A percentile compares a stretch with the other conserved stretches of the same genome.
Evolutionary conservation across 306 rosid genomes (phyloP).

Genomic region (Pyrus communis): DNA sequence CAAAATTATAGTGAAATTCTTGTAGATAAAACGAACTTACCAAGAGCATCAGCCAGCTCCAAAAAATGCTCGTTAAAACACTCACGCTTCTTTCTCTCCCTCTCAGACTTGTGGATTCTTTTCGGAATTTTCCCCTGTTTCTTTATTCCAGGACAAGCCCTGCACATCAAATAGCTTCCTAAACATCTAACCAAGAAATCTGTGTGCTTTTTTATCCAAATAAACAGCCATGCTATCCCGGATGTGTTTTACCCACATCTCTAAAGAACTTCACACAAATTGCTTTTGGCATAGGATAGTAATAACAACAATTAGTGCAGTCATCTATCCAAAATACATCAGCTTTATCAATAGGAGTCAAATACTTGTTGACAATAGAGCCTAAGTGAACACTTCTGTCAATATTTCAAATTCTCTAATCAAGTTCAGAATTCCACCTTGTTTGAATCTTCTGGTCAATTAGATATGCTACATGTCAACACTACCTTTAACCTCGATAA

Average conservation of each 20-base stretch:
- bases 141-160: slow-evolving; percentile 43
- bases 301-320: too few species aligned
- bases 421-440: not conserved
- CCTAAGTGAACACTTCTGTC: not conserved
- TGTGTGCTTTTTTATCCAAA: slow-evolving; percentile 9
- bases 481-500: not conserved
- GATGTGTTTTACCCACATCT: not conserved
- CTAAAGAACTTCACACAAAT: slow-evolving; percentile 1
- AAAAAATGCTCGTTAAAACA: slow-evolving; percentile 76
- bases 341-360: not conserved
- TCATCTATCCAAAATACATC: not conserved
- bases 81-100: slow-evolving; percentile 93
- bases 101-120: slow-evolving; percentile 83
- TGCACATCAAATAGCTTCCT: slow-evolving; percentile 33
- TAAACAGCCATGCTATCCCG: not conserved
- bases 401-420: not conserved
- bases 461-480: not conserved
- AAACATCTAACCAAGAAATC: slow-evolving; percentile 15
- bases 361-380: not conserved
- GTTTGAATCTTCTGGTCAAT: not conserved
- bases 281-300: not conserved
- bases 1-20: not conserved
- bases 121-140: slow-evolving; percentile 55
- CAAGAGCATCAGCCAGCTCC: slow-evolving; percentile 70
- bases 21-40: slow-evolving; percentile 30